Evolutionary conservation across 2,329 filamentous ascomycete genomes (phyloP).

Genomic region (Epicoccum sorghinum): DNA sequence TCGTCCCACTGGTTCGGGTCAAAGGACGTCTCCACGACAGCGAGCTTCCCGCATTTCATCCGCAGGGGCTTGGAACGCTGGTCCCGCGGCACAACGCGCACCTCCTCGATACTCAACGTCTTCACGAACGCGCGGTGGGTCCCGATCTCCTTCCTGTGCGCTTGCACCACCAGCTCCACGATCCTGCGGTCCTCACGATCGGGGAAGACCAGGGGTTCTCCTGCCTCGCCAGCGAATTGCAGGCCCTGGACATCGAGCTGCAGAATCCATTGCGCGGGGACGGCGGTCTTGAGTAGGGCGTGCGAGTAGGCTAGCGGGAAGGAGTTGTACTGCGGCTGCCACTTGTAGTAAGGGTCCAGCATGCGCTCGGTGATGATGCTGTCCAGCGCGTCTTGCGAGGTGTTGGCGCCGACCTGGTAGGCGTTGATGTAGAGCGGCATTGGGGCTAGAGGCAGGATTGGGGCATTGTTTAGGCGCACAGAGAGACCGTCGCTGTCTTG

Average conservation of each 20-base stretch:
- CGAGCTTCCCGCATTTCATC: constrained; percentile 39
- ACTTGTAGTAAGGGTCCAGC: constrained; percentile 16
- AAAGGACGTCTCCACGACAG: constrained; percentile 31
- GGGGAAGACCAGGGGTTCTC: constrained; percentile 13
- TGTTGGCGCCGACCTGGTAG: constrained; percentile 28
- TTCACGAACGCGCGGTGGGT: not conserved
- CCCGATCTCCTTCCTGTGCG: constrained; percentile 1
- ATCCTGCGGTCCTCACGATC: constrained; percentile 27
- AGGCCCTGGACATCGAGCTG: constrained; percentile 39
- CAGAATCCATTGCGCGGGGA: constrained; percentile 23
- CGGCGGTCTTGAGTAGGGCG: constrained; percentile 24
- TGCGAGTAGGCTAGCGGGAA: constrained; percentile 37
- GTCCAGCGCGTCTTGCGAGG: constrained; percentile 18
- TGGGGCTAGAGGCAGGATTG: constrained; percentile 28
- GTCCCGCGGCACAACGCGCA: constrained; percentile 22
- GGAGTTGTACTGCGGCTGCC: constrained; percentile 19
- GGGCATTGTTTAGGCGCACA: constrained; percentile 32
- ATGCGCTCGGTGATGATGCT: constrained; percentile 2
- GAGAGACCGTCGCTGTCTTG: not conserved
- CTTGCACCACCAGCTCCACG: constrained; percentile 30
- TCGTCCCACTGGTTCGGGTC: constrained; percentile 40
- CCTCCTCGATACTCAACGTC: not conserved
- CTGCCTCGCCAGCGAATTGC: not conserved
- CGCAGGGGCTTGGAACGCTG: constrained; percentile 26
- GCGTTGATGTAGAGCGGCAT: constrained; percentile 32